Evolutionary conservation across 495 filamentous ascomycete species (phyloP).

Genomic region (Tricharina praecox): DNA sequence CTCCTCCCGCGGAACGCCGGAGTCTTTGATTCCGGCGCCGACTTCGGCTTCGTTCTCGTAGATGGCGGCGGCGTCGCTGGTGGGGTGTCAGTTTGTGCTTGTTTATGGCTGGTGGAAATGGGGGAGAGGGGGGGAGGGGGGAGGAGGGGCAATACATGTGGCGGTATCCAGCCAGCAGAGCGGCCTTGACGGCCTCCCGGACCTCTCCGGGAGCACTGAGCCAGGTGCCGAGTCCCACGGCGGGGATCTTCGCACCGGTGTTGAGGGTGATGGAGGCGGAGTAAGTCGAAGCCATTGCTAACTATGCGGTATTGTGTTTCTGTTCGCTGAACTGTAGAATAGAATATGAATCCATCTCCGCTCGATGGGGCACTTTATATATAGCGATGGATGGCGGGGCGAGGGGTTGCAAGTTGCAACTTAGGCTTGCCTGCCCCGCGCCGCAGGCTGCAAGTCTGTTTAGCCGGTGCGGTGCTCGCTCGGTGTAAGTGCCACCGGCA

Average conservation of each 20-base stretch:
- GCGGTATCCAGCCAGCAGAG: constrained; percentile 39
- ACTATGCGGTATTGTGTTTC: no score
- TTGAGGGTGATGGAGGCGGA: constrained; percentile 6
- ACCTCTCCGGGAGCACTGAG: constrained; percentile 35
- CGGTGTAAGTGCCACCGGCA: no score
- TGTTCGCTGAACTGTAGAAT: no score
- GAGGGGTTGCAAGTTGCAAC: no score
- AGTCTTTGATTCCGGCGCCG: constrained; percentile 60
- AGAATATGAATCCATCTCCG: no score
- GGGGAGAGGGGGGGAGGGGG: background rate
- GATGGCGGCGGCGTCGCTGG: constrained; percentile 27
- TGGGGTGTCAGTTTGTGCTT: background rate
- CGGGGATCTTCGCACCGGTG: constrained; percentile 14
- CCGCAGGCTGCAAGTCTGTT: no score
- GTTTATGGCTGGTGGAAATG: no score
- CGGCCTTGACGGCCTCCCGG: constrained; percentile 36
- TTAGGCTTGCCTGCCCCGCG: no score
- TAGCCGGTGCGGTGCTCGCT: no score
- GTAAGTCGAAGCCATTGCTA: no score
- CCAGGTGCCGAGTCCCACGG: constrained; percentile 41
- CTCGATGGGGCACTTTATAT: no score
- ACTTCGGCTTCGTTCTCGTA: constrained; percentile 80
- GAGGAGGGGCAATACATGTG: constrained; percentile 28
- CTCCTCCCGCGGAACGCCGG: constrained; percentile 60
- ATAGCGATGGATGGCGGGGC: no score